Base-by-base conservation (phyloP, 2,329 filamentous ascomycete species). In the Esteya vermicola region DNA sequence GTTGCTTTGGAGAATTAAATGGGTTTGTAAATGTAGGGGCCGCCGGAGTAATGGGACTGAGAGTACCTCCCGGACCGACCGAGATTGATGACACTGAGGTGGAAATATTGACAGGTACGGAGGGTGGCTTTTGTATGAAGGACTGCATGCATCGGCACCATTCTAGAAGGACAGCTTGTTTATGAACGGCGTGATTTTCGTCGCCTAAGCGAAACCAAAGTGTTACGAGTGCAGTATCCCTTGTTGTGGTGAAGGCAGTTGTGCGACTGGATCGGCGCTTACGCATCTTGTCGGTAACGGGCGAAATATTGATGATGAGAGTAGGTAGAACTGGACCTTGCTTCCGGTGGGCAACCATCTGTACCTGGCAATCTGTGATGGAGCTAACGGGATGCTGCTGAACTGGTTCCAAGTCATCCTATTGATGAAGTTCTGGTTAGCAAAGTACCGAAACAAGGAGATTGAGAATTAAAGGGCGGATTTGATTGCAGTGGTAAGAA, bases 191-290 rank as follows among this genome's bases (percentile, higher is more conserved):
- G 21, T 40, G 30, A 30, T 20, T 33, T 41, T 75, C 70, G 16
- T 78, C 70, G 5, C 65, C 58, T 0, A 64, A 58, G 25, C 76
- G 71, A 45, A 81, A 79, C 57, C 68, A 69, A 3, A 81, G 54
- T 0, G 64, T 67, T 9, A 60, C 63, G 3, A 64, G 58, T 9
- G 59, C 55, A 2, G 63, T 57, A 14, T 75, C 68, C 51, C 69
- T 75, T 42, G 58, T 65, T 7, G 61, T 55, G 9, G 67, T 67
- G 19, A 80, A 58, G 4, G 70, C 71, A 4, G 70, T 67, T 4
- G 76, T 72, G 44, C 75, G 66, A 48, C 75, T 80, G 35, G 76
- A 80, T 44, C 76, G 66, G 37, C 76, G 69, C 50, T 78, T 80
- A 41, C 72, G 68, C 46, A 75, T 61, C 52, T 74, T 78, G 47